phyloP scores from a whole-genome alignment of 108 stramenopile species.

The Fragilariopsis cylindrus region DNA sequence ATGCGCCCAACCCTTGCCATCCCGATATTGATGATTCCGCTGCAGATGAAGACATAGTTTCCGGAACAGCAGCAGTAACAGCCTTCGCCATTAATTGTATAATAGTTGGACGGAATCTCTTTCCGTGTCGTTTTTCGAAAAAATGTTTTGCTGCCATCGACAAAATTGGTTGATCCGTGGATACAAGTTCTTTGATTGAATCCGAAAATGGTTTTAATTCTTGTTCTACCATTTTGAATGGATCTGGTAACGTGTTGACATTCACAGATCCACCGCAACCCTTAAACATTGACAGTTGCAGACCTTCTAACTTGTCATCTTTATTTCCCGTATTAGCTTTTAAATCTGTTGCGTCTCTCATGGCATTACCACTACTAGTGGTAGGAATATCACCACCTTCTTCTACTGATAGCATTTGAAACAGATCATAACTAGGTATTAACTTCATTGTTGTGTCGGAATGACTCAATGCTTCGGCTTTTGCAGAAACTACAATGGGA shows the following conservation, averaged over 20 bases:
- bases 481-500: conserved; percentile 81
- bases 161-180: conserved; percentile 95
- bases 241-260: conserved; percentile 79
- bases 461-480: conserved; percentile 82
- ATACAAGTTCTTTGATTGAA: conserved; percentile 95
- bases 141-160: conserved; percentile 98
- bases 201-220: conserved; percentile 94
- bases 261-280: conserved; percentile 59
- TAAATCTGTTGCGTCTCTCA: conserved; percentile 55
- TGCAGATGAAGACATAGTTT: conserved; percentile 23
- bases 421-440: conserved; percentile 80
- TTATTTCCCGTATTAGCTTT: conserved; percentile 41
- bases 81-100: conserved; percentile 90
- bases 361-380: conserved; percentile 63
- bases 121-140: conserved; percentile 97
- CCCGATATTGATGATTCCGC: conserved; percentile 34
- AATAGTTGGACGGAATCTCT: conserved; percentile 95
- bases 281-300: conserved; percentile 58
- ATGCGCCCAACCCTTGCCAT: conserved; percentile 82
- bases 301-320: conserved; percentile 56
- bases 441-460: conserved; percentile 88
- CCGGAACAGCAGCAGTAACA: conserved; percentile 73
- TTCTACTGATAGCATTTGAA: conserved; percentile 70
- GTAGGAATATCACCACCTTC: conserved; percentile 75
- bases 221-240: conserved; percentile 87